These are phyloP conservation scores for Pulveroboletus sp. DNA, from an alignment of 768 basidiomycete genomes.

Conservation along the genomic window DNA sequence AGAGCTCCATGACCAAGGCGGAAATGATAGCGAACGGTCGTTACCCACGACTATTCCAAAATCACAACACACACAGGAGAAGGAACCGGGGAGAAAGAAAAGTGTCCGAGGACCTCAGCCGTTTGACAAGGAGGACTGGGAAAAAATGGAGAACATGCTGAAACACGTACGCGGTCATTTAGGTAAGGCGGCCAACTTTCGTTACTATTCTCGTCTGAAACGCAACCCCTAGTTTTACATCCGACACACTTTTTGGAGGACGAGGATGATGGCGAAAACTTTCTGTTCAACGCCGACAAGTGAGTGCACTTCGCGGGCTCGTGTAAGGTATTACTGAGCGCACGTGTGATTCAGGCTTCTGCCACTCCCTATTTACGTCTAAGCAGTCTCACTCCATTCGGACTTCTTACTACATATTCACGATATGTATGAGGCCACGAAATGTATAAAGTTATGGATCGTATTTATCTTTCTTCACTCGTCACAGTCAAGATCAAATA, in stretches of 20 bases:
- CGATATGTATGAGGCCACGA: too few relatives aligned
- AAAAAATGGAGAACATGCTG: slow-evolving; percentile 85
- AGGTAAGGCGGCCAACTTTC: slow-evolving; percentile 44
- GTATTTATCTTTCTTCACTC: slow-evolving; percentile 4
- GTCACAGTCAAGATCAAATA: slow-evolving; percentile 20
- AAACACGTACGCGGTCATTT: slow-evolving; percentile 78
- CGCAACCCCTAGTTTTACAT: slow-evolving; percentile 58
- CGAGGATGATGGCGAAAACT: slow-evolving; percentile 91
- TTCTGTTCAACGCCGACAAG: slow-evolving; percentile 88
- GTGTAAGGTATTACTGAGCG: slow-evolving; percentile 4
- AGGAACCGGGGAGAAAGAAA: slow-evolving; percentile 35
- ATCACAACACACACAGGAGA: slow-evolving; percentile 32
- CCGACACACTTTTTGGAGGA: slow-evolving; percentile 85
- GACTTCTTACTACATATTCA: not conserved
- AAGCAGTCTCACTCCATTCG: slow-evolving; percentile 1
- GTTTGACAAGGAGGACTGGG: slow-evolving; percentile 77
- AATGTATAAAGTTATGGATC: not conserved
- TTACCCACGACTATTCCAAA: slow-evolving; percentile 11
- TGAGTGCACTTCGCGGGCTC: slow-evolving; percentile 26
- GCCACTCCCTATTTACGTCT: slow-evolving; percentile 74
- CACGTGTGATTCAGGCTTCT: slow-evolving; percentile 39
- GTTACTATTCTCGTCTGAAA: not conserved
- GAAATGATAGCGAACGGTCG: slow-evolving; percentile 18
- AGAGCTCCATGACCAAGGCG: slow-evolving; percentile 14
- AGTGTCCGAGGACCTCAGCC: slow-evolving; percentile 53